phyloP scores from a whole-genome alignment of 108 stramenopile genomes.

The Poteriospumella lacustris region DNA sequence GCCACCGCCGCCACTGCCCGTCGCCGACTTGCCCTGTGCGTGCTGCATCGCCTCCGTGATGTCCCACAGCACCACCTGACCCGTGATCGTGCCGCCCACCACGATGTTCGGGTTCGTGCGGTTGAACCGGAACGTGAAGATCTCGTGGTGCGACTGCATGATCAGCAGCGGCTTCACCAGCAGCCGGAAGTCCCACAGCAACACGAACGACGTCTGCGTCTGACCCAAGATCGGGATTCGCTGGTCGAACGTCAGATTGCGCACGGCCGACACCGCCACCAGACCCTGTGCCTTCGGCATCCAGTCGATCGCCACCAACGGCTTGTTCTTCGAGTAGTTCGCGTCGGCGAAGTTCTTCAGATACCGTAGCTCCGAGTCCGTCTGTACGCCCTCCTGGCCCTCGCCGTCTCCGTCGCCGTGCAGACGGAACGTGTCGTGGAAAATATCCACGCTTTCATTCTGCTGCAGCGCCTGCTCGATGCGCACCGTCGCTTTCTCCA shows the following conservation, averaged over 20 bases:
- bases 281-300: slow-evolving; percentile 46
- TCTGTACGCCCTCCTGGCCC: slow-evolving; percentile 18
- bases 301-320: slow-evolving; percentile 52
- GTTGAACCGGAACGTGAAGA: slow-evolving; percentile 55
- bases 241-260: slow-evolving; percentile 54
- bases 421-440: slow-evolving; percentile 30
- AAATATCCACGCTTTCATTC: slow-evolving; percentile 65
- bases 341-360: slow-evolving; percentile 58
- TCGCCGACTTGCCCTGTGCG: neutral
- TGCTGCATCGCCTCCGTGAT: slow-evolving; percentile 33
- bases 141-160: slow-evolving; percentile 55
- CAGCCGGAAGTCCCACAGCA: slow-evolving; percentile 60
- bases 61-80: slow-evolving; percentile 60
- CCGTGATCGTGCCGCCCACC: slow-evolving; percentile 48
- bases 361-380: slow-evolving; percentile 55
- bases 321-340: slow-evolving; percentile 49
- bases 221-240: slow-evolving; percentile 45
- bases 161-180: slow-evolving; percentile 55
- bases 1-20: neutral
- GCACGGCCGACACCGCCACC: slow-evolving; percentile 48
- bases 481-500: slow-evolving; percentile 29
- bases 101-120: slow-evolving; percentile 49
- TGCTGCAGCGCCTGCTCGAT: slow-evolving; percentile 61
- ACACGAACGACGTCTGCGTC: slow-evolving; percentile 41
- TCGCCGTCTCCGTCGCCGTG: slow-evolving; percentile 46